Evolutionary conservation across 176 grass and related monocot species (phyloP), one percentile per base, ranked within the genome.

Genomic region (Areca catechu): DNA sequence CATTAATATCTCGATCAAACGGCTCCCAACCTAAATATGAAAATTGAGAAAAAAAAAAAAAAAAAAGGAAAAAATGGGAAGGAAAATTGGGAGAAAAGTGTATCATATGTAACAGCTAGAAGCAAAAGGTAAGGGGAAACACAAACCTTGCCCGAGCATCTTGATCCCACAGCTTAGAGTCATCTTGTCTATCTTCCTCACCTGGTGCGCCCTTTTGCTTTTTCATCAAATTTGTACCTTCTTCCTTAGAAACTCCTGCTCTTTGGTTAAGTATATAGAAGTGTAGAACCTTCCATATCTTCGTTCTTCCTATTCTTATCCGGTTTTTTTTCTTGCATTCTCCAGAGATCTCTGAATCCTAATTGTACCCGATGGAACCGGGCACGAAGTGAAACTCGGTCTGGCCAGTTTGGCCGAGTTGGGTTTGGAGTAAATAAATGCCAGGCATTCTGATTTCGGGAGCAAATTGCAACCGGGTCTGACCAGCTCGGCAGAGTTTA

Each of bases 201-300:
- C 78, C 77, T 80, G 61, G 53, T 68, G 75, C 54, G 77, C 0
- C 0, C 50, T 85, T 97, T 54, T 91, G 83, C 62, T 97, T 87
- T 60, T 91, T 97, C 75, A 91, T 80, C 61, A 97, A 59, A 61
- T 85, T 61, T 68, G 70, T 82, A 97, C 92, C 75, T 82, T 97
- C 72, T 97, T 97, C 70, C 83, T 82, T 64, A 97, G 54, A 47
- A 66, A 74, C 57, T 88, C 77, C 19, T 87, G 74, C 43, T 85
- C 83, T 70, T 75, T 59, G 19, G 72, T 61, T 63, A 82, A 55
- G 49, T n/a, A n/a, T n/a, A n/a, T n/a, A n/a, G n/a, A n/a, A n/a
- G n/a, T n/a, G 66, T 66, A 34, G 60, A 66, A 62, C 18, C 61
- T 48, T 49, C 24, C 70, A 72, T 54, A 69, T 66, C 77, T 85